phyloP scores from a whole-genome alignment of 148 eudicot species.

The Rhododendron kiyosumense region DNA sequence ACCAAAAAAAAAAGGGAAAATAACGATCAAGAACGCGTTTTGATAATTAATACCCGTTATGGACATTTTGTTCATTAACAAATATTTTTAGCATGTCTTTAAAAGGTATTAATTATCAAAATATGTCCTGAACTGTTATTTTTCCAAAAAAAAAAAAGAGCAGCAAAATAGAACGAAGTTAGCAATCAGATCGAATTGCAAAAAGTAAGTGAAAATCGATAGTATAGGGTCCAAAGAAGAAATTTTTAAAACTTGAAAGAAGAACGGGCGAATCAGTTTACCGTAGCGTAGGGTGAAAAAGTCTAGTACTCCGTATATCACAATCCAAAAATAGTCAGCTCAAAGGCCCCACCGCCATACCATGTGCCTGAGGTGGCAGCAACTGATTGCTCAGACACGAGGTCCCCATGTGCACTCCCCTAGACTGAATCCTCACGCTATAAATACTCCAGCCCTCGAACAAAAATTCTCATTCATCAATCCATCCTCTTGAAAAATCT shows the following conservation, averaged over 20 bases:
- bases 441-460: not conserved
- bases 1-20: no score
- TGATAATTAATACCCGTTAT: no score
- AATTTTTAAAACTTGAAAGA: not conserved
- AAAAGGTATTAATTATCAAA: no score
- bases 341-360: not conserved
- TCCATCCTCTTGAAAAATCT: not conserved
- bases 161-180: no score
- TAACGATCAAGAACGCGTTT: no score
- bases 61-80: no score
- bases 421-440: not conserved
- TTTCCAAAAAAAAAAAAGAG: no score
- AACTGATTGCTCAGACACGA: not conserved
- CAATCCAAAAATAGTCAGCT: not conserved
- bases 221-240: not conserved
- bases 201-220: not conserved
- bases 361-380: not conserved
- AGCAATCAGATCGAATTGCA: no score
- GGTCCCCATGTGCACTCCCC: not conserved
- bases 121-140: no score
- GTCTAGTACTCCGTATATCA: not conserved
- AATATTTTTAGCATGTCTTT: no score
- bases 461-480: not conserved
- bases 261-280: not conserved
- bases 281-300: not conserved